These are phyloP conservation scores for Cairneyella variabilis DNA, from an alignment of 495 filamentous ascomycete species.

Conservation along the genomic window DNA sequence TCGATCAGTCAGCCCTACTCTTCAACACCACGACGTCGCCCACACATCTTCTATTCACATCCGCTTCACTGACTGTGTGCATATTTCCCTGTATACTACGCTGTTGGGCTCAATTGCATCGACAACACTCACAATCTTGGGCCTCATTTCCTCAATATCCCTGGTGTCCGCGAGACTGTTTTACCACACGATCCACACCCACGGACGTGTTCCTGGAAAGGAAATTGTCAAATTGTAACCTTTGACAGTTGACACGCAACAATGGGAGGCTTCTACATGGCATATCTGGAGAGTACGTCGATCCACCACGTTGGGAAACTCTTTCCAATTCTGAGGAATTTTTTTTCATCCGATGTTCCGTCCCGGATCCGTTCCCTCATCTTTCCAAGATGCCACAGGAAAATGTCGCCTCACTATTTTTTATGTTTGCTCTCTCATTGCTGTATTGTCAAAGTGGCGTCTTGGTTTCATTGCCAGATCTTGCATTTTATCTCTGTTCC, in stretches of 20 bases:
- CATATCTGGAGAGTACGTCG: slow-evolving; percentile 60
- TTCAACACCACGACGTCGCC: slow-evolving; percentile 26
- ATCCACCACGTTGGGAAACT: slow-evolving; percentile 18
- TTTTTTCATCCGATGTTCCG: slow-evolving; percentile 16
- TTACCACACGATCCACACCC: slow-evolving; percentile 19
- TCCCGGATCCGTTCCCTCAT: slow-evolving; percentile 3
- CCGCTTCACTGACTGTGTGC: slow-evolving; percentile 25
- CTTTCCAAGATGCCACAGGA: slow-evolving; percentile 16
- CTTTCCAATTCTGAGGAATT: slow-evolving; percentile 11
- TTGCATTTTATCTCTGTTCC: slow-evolving; percentile 11
- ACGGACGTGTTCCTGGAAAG: slow-evolving; percentile 20
- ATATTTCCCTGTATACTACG: slow-evolving; percentile 28
- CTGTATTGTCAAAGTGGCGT: slow-evolving; percentile 8
- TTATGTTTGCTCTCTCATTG: slow-evolving; percentile 5
- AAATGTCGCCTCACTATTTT: not conserved
- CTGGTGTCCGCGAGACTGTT: slow-evolving; percentile 16
- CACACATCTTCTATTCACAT: slow-evolving; percentile 22
- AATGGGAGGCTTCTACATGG: slow-evolving; percentile 60
- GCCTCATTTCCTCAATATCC: slow-evolving; percentile 16
- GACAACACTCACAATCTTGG: slow-evolving; percentile 27
- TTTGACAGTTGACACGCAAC: slow-evolving; percentile 25
- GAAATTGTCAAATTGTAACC: slow-evolving; percentile 8
- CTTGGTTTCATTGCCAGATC: slow-evolving; percentile 14
- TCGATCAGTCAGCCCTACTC: slow-evolving; percentile 27
- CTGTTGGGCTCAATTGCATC: slow-evolving; percentile 56